Evolutionary conservation across 208 protist species (phyloP), one percentile per base, ranked within the genome.

Genomic region (Crithidia brevicula): DNA sequence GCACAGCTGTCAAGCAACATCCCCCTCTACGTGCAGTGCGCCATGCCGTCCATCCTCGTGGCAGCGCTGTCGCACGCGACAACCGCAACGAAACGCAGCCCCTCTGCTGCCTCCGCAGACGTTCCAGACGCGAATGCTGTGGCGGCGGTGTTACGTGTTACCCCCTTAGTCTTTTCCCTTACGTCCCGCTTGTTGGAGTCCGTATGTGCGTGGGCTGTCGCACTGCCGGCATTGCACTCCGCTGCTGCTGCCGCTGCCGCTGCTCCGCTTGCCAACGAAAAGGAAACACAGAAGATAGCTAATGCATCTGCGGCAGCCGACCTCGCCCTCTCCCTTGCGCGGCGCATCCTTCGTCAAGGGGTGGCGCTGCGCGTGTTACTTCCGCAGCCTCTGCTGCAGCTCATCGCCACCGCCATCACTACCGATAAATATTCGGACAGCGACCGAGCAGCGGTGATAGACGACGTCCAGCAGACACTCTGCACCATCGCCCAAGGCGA

Each of bases 11-110:
- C 40, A 2, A 34, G 57, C 2, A 7, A 30, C 30, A 15, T 75
- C 18, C 69, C 69, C 8, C 52, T 56, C 30, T 75, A 56, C 30
- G 61, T 75, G n/a, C 69, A 69, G 27, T 65, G 69, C 22, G 46
- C 56, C 61, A 65, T 61, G 22, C 69, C 69, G 42, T 34, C 28
- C 16, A 60, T 69, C 23, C n/a, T 75, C 28, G 20, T 43, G 9
- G 13, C 50, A 0, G 59, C 67, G 27, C 46, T 74, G 36, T 51
- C 58, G 27, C 40, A 22, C 4, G 58, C 45, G 16, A 1, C 3
- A 9, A 42, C 5, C 40, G 40, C 30, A 9, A 20, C n/a, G 20
- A 15, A 40, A 8, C 18, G 8, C 8, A 13, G 15, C 20, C 34
- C 34, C n/a, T 20, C 38, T 16, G 27, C 13, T 31, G 10, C 9